Percentiles rank a stretch among this genome's conserved stretches.
Evolutionary conservation across 1,284 basidiomycete species (phyloP).

Genomic region (Boletus smithii): DNA sequence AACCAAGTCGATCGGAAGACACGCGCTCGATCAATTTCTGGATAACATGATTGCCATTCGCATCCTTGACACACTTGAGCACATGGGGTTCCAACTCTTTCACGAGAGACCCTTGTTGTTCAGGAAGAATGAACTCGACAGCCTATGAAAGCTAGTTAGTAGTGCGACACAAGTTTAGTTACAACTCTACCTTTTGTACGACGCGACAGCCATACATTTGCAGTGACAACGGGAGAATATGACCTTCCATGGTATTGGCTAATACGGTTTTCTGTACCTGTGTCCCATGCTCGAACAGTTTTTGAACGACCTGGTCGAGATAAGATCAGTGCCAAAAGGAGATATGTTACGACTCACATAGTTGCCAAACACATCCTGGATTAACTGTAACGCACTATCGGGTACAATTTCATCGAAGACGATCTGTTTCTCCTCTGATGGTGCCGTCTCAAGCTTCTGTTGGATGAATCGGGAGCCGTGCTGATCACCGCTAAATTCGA

Average conservation of each 20-base stretch:
- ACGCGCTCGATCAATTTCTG: conserved; percentile 87
- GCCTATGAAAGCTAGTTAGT: conserved; percentile 48
- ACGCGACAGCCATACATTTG: conserved; percentile 98
- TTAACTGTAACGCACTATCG: conserved; percentile 69
- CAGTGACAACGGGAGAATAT: conserved; percentile 75
- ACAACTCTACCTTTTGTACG: conserved; percentile 67
- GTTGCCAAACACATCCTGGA: conserved; percentile 96
- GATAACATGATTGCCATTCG: conserved; percentile 94
- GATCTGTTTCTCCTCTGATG: conserved; percentile 72
- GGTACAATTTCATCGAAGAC: conserved; percentile 94
- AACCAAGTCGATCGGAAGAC: conserved; percentile 69
- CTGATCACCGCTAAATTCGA: conserved; percentile 94
- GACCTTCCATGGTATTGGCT: conserved; percentile 75
- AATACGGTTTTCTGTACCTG: conserved; percentile 72
- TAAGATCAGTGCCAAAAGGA: conserved; percentile 12
- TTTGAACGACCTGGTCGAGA: conserved; percentile 77
- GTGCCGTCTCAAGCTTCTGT: conserved; percentile 75
- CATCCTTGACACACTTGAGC: conserved; percentile 86
- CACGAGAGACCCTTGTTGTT: conserved; percentile 75
- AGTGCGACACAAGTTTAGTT: conserved; percentile 1
- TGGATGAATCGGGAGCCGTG: conserved; percentile 91
- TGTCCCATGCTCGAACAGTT: conserved; percentile 89
- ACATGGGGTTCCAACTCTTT: conserved; percentile 81
- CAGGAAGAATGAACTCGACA: conserved; percentile 76
- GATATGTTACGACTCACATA: conserved; percentile 55